phyloP scores from a whole-genome alignment of 148 eudicot genomes.

The Camellia granthamiana region DNA sequence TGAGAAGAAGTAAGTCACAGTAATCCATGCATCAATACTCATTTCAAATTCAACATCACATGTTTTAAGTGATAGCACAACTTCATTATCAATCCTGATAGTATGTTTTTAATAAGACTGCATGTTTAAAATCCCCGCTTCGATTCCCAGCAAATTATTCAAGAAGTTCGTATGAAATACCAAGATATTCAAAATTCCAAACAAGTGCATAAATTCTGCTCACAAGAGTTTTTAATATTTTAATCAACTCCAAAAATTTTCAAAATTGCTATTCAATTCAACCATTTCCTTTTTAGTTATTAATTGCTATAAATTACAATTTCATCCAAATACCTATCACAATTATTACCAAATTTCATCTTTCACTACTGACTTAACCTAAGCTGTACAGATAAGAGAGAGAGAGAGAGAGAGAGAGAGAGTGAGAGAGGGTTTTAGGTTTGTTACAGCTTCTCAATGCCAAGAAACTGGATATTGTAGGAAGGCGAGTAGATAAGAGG shows the following conservation, averaged over 20 bases:
- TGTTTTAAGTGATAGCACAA: neutral
- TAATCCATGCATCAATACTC: neutral
- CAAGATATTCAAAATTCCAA: neutral
- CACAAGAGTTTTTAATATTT: neutral
- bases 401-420: neutral
- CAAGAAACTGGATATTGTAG: conserved; percentile 78
- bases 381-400: neutral
- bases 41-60: neutral
- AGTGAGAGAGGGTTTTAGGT: neutral
- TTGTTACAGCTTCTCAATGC: conserved; percentile 81
- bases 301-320: neutral
- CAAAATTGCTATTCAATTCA: neutral
- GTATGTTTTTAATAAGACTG: neutral
- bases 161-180: neutral
- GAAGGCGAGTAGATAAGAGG: conserved; percentile 79
- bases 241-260: neutral
- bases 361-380: neutral
- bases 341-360: neutral
- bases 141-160: neutral
- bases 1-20: conserved; percentile 1
- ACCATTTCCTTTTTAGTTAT: neutral
- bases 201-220: neutral
- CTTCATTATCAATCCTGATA: neutral
- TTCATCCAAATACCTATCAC: neutral
- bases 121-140: neutral